Conservation (phyloP, 2,329 filamentous ascomycete genomes). For the Trichoderma gracile region DNA sequence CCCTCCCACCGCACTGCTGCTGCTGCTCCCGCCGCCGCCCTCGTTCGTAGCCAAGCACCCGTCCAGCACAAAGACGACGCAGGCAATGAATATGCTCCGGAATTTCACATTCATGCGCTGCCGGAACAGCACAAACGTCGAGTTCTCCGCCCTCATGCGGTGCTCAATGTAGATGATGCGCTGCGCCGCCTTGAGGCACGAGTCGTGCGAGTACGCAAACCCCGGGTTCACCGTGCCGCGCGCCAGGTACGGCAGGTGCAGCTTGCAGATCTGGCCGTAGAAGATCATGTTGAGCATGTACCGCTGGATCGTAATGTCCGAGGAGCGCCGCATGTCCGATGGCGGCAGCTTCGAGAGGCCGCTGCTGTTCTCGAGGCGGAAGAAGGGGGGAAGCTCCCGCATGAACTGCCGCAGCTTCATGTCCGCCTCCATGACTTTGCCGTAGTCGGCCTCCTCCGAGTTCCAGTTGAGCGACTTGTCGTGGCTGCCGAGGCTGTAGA, state of each 20-base stretch:
- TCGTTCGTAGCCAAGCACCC: constrained; percentile 33
- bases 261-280: constrained; percentile 40
- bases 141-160: constrained; percentile 33
- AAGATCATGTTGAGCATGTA: constrained; percentile 39
- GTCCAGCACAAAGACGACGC: constrained; percentile 39
- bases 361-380: constrained; percentile 30
- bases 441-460: constrained; percentile 37
- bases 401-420: constrained; percentile 35
- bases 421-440: constrained; percentile 40
- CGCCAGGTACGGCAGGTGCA: constrained; percentile 41
- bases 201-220: constrained; percentile 37
- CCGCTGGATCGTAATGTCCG: constrained; percentile 36
- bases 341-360: constrained; percentile 30
- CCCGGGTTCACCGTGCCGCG: constrained; percentile 38
- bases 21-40: constrained; percentile 20
- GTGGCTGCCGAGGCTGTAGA: constrained; percentile 39
- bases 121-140: constrained; percentile 34
- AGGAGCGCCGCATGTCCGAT: constrained; percentile 30
- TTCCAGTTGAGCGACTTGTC: constrained; percentile 32
- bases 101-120: constrained; percentile 37
- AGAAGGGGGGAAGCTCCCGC: constrained; percentile 35
- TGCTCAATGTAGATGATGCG: constrained; percentile 37
- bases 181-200: constrained; percentile 38
- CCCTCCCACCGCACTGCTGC: too few species aligned
- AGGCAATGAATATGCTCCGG: constrained; percentile 40